These are phyloP conservation scores for Trametes coccinea DNA, from an alignment of 768 basidiomycete species.

Conservation along the genomic window DNA sequence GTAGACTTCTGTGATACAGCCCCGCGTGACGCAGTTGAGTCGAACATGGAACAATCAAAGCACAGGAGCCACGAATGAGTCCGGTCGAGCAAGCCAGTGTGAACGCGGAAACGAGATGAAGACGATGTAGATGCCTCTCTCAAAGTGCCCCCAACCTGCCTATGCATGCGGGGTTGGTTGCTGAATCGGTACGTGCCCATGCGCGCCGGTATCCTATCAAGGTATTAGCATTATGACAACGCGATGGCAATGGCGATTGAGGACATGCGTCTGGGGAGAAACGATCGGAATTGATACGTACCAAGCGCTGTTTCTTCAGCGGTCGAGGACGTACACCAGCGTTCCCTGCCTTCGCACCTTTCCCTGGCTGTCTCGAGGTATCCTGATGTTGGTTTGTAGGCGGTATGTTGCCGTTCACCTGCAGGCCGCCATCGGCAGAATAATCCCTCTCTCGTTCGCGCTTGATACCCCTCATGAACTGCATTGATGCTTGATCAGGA, in stretches of 20 bases:
- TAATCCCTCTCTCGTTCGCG: conserved; percentile 25
- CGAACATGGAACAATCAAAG: too few species aligned
- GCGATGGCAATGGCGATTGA: not conserved
- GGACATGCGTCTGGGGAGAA: not conserved
- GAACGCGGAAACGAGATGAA: too few species aligned
- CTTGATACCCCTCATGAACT: conserved; percentile 24
- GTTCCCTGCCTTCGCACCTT: conserved; percentile 56
- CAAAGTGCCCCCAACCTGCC: not conserved
- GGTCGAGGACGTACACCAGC: conserved; percentile 64
- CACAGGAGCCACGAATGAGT: too few species aligned
- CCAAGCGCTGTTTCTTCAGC: conserved; percentile 75
- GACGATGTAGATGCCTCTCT: too few species aligned
- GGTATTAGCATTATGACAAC: conserved; percentile 7
- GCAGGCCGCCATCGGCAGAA: conserved; percentile 9
- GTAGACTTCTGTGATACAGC: too few species aligned
- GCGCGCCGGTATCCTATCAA: conserved; percentile 62
- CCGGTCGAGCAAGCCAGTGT: too few species aligned
- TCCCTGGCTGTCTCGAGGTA: conserved; percentile 34
- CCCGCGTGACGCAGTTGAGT: too few species aligned
- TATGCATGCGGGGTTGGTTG: conserved; percentile 62
- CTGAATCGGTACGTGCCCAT: conserved; percentile 62
- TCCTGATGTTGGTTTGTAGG: conserved; percentile 1
- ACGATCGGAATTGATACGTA: conserved; percentile 36
- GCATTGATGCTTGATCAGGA: not conserved
- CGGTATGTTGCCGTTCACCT: conserved; percentile 13